These are phyloP conservation scores for Litchi chinensis DNA, from an alignment of 345 rosid species.

Conservation along the genomic window DNA sequence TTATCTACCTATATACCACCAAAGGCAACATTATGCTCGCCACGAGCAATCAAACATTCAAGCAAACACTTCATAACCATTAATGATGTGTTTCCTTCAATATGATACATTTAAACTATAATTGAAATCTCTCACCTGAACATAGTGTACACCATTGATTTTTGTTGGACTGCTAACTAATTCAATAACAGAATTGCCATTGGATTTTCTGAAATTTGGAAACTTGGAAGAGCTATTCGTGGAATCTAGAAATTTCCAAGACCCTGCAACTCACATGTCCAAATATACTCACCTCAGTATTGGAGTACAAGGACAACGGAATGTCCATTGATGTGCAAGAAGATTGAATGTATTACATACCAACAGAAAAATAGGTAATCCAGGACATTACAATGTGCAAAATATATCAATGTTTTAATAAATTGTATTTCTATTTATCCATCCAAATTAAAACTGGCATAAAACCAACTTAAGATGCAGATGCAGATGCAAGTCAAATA, in stretches of 20 bases:
- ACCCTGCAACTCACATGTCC: slow-evolving; percentile 53
- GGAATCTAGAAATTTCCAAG: slow-evolving; percentile 83
- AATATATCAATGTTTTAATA: not conserved
- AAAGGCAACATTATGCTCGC: not conserved
- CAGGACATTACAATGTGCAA: not conserved
- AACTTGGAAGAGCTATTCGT: slow-evolving; percentile 81
- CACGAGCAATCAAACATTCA: not conserved
- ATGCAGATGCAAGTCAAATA: slow-evolving; percentile 9
- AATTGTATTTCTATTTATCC: slow-evolving; percentile 5
- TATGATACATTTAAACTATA: not conserved
- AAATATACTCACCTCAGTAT: slow-evolving; percentile 17
- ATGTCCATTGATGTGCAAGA: not conserved
- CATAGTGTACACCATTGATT: slow-evolving; percentile 92
- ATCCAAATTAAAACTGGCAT: not conserved
- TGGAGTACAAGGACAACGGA: slow-evolving; percentile 8
- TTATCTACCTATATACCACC: not conserved
- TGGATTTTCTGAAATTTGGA: slow-evolving; percentile 74
- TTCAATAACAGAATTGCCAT: slow-evolving; percentile 80
- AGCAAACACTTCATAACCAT: slow-evolving; percentile 8
- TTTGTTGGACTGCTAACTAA: slow-evolving; percentile 86
- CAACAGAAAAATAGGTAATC: slow-evolving; percentile 2
- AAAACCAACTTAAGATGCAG: not conserved
- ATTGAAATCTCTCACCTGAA: slow-evolving; percentile 60
- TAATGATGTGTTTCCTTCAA: not conserved
- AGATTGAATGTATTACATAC: slow-evolving; percentile 6